A percentile compares a stretch with the other conserved stretches of the same genome.
Conservation (phyloP, 108 stramenopile genomes). For the Fistulifera pelliculosa region DNA sequence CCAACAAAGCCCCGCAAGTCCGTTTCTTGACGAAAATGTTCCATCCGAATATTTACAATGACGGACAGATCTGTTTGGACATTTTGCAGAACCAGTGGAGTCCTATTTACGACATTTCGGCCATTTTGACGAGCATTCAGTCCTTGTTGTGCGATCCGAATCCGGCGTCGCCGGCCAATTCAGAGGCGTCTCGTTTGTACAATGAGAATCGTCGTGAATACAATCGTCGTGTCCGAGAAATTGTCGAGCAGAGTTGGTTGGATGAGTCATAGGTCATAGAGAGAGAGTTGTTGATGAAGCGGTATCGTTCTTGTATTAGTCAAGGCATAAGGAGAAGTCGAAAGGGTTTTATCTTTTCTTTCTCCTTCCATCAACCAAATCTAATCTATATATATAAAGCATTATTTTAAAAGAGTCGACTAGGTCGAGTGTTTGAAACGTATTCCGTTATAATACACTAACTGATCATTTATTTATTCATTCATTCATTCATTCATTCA, state of each 20-base stretch:
- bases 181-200: constrained; percentile 95
- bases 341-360: too few relatives aligned
- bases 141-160: constrained; percentile 98
- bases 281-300: too few relatives aligned
- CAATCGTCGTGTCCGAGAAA: constrained; percentile 95
- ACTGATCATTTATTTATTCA: neutral
- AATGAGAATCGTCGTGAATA: constrained; percentile 97
- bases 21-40: constrained; percentile 98
- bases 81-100: constrained; percentile 99
- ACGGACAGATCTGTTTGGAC: constrained; percentile 96
- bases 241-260: constrained; percentile 97
- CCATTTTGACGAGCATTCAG: constrained; percentile 98
- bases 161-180: constrained; percentile 94
- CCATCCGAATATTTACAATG: constrained; percentile 99
- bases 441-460: too few relatives aligned
- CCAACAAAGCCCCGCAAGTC: constrained; percentile 97
- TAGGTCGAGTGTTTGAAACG: too few relatives aligned
- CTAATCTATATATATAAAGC: too few relatives aligned
- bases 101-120: constrained; percentile 99
- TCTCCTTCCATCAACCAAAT: too few relatives aligned
- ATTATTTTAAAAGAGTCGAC: too few relatives aligned
- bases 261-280: constrained; percentile 65
- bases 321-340: too few relatives aligned
- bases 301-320: too few relatives aligned
- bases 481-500: too few relatives aligned